Evolutionary conservation across 192 early-diverging fungal species (phyloP), one percentile per base, ranked within the genome.

Genomic region (Dissophora ornata): DNA sequence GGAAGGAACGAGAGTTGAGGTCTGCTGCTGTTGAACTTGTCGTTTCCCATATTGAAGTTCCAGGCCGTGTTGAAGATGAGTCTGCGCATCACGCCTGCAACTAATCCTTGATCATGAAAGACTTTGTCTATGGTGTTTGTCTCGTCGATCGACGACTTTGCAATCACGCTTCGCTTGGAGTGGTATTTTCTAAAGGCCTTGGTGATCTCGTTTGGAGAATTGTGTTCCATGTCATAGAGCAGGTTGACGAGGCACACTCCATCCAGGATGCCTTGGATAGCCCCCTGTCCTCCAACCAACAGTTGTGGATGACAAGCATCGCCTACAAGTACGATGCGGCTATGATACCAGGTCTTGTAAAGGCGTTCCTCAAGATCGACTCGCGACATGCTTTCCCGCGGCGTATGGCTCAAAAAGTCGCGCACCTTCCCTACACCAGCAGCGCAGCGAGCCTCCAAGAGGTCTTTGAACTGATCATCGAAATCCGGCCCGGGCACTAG

Each of bases 1-100:
- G 69, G 69, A 9, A 71, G 21, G 38, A 71, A 71, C 5, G 52
- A 57, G 6, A 71, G 60, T 25, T 71, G 69, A 3, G 69, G 69
- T 38, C 61, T 42, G 36, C 63, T 57, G 42, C 46, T 49, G 38
- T 63, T 71, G 26, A 51, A 57, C 28, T 57, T 63, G 69, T 71
- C 69, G 40, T 70, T 70, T 2, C 21, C 41, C 52, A 54, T 58
- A 47, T 33, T 48, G 44, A 62, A 48, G 42, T 28, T 26, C 58
- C 49, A 70, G 13, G 52, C 12, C 9, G 54, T 24, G 29, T 58
- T 71, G 47, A 71, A 71, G 1, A 58, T 1, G 3, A 71, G 11
- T 36, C 47, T 62, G 18, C 69, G 59, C 54, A 56, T 71, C 60
- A 71, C 51, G 4, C 55, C 47, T 32, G 54, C 69, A 10, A 63